phyloP scores from a whole-genome alignment of 352 stramenopile genomes.

The Phytophthora cactorum region DNA sequence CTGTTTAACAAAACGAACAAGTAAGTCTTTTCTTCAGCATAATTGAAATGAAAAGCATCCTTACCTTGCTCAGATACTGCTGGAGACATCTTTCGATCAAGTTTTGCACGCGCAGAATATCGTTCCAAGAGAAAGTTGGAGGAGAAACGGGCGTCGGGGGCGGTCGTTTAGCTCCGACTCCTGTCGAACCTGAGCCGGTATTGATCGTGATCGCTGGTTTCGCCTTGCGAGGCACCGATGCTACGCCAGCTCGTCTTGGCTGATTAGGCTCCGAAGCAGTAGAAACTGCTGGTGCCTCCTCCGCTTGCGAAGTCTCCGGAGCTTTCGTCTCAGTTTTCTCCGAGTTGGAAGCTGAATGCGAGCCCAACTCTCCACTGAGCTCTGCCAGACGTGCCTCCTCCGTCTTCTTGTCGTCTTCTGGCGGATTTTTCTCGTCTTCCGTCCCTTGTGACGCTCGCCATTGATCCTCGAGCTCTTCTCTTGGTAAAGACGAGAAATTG shows the following conservation, averaged over 20 bases:
- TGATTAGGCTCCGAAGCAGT: not conserved
- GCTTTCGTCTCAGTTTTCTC: slow-evolving; percentile 20
- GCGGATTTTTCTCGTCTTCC: slow-evolving; percentile 12
- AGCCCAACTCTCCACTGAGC: slow-evolving; percentile 13
- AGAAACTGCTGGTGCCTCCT: not conserved
- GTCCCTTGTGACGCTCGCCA: slow-evolving; percentile 11
- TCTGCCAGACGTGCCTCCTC: slow-evolving; percentile 35
- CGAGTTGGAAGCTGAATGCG: not conserved
- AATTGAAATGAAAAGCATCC: not conserved
- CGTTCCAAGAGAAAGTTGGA: slow-evolving; percentile 83
- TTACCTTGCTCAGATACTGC: slow-evolving; percentile 91
- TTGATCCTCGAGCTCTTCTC: slow-evolving; percentile 24
- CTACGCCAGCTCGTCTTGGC: slow-evolving; percentile 23
- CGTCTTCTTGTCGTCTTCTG: slow-evolving; percentile 11
- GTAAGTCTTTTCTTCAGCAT: not conserved
- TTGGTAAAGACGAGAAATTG: slow-evolving; percentile 23
- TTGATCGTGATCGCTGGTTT: slow-evolving; percentile 49
- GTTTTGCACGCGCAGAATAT: slow-evolving; percentile 90
- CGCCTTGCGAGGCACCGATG: slow-evolving; percentile 28
- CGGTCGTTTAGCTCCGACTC: slow-evolving; percentile 34
- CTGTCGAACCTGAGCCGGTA: slow-evolving; percentile 21
- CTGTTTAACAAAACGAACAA: slow-evolving; percentile 26
- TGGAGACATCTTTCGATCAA: slow-evolving; percentile 92
- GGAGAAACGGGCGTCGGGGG: slow-evolving; percentile 32
- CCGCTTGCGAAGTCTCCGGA: slow-evolving; percentile 8